Evolutionary conservation across 2,329 filamentous ascomycete species (phyloP), one percentile per base, ranked within the genome.

Genomic region (Diaporthe capsici): DNA sequence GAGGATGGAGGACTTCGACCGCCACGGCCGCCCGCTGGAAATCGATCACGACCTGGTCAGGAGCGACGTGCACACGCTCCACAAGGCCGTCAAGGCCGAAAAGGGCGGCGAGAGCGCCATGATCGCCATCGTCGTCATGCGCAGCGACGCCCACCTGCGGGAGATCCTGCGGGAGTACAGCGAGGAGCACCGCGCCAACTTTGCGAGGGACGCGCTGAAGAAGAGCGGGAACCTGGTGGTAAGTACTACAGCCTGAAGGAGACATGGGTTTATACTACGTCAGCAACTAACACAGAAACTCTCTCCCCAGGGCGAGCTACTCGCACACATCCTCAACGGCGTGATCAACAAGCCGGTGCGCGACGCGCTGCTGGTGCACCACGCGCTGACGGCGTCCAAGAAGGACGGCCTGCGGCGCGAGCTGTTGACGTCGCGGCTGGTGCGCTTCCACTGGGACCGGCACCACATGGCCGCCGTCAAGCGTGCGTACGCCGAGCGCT

Each of bases 291-390:
- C 53, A 44, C 28, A 20, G 3, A 31, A 31, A 17, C n/a, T 28
- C 4, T 31, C 25, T 20, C 47, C 61, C 80, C 76, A 98, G 96
- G 97, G 97, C 78, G 97, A 99, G 86, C 92, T 98, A 28, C 92
- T 98, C 51, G 95, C 95, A 0, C 97, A 98, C 84, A 95, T 98
- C 80, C 93, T 99, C 81, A 98, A 98, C 85, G 97, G 97, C 81
- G 92, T 98, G 75, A 98, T 98, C 86, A 98, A 98, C 86, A 94
- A 94, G 76, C 96, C 97, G 8, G 95, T 98, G 77, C 94, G 97
- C 73, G 97, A 98, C 83, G 95, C 96, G 4, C 90, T 98, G 51
- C 92, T 98, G 3, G 88, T 99, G 2, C 93, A 98, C 84, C 97
- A 98, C 86, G 96, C 97, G 2, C 92, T 98, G 78, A 93, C 92